phyloP scores from a whole-genome alignment of 805 yeast species.

The Hanseniaspora guilliermondii region DNA sequence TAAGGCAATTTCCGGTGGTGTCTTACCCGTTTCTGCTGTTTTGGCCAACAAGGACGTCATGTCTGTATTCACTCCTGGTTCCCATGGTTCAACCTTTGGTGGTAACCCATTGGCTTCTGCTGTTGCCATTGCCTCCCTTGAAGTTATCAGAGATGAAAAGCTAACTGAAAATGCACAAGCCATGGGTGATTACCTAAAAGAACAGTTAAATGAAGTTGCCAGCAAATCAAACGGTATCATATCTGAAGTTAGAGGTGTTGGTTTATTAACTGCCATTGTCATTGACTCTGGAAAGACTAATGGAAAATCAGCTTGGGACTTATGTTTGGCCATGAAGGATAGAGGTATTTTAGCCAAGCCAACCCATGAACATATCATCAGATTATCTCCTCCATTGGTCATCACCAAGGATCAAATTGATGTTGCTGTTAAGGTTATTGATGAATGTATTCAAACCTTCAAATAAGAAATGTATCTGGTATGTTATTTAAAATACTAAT shows the following conservation, averaged over 20 bases:
- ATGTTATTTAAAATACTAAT: not conserved
- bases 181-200: constrained; percentile 59
- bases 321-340: constrained; percentile 78
- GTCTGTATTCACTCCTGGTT: constrained; percentile 83
- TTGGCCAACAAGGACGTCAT: constrained; percentile 80
- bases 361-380: constrained; percentile 87
- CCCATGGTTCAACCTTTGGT: constrained; percentile 96
- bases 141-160: constrained; percentile 79
- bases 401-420: constrained; percentile 75
- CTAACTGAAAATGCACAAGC: constrained; percentile 64
- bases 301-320: constrained; percentile 92
- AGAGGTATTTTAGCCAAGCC: constrained; percentile 90
- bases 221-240: constrained; percentile 42
- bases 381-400: constrained; percentile 92
- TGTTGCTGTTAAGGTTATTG: constrained; percentile 68
- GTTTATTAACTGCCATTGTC: constrained; percentile 81
- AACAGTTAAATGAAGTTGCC: constrained; percentile 43
- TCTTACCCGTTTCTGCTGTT: constrained; percentile 82
- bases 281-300: constrained; percentile 72
- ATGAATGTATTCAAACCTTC: constrained; percentile 37
- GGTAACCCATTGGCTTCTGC: constrained; percentile 92
- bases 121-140: constrained; percentile 84
- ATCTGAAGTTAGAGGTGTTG: constrained; percentile 64
- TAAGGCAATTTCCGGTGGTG: constrained; percentile 93
- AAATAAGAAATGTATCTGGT: not conserved